These are phyloP conservation scores for Monilinia polystroma DNA, from an alignment of 2,329 filamentous ascomycete species.

Conservation along the genomic window DNA sequence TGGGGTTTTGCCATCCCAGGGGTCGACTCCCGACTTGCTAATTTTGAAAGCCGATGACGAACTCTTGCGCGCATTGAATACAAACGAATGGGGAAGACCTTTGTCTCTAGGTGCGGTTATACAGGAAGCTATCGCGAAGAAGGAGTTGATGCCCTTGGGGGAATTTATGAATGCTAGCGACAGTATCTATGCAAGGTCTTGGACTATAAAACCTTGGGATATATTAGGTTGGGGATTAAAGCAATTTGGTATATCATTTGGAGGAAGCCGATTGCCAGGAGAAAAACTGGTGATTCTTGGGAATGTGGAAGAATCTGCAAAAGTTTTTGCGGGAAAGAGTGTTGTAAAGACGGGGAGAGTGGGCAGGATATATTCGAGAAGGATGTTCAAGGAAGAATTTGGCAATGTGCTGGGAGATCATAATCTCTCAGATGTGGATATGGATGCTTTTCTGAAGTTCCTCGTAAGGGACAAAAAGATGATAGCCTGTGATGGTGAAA, in stretches of 20 bases:
- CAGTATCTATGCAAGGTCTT: constrained; percentile 77
- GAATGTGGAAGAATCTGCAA: constrained; percentile 60
- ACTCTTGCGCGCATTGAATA: constrained; percentile 70
- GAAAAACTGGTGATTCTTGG: constrained; percentile 65
- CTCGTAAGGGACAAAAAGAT: constrained; percentile 64
- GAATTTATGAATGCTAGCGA: constrained; percentile 65
- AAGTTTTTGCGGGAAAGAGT: constrained; percentile 51
- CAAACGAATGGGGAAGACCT: constrained; percentile 75
- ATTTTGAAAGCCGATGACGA: constrained; percentile 58
- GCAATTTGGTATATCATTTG: constrained; percentile 60
- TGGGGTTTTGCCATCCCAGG: constrained; percentile 50
- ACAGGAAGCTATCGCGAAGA: constrained; percentile 66
- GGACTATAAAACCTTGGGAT: constrained; percentile 62
- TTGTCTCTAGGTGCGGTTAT: constrained; percentile 78
- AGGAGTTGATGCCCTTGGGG: constrained; percentile 67
- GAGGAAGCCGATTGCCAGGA: constrained; percentile 56
- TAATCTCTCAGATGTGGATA: constrained; percentile 60
- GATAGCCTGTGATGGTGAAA: constrained; percentile 61
- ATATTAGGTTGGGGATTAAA: constrained; percentile 74
- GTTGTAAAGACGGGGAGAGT: constrained; percentile 51
- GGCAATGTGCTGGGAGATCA: constrained; percentile 51
- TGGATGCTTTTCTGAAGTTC: constrained; percentile 69
- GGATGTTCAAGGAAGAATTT: constrained; percentile 62
- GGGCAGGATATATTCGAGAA: constrained; percentile 66
- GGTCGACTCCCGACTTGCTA: constrained; percentile 50